Evolutionary conservation across 352 stramenopile genomes (phyloP).

Genomic region (Sclerospora graminicola): DNA sequence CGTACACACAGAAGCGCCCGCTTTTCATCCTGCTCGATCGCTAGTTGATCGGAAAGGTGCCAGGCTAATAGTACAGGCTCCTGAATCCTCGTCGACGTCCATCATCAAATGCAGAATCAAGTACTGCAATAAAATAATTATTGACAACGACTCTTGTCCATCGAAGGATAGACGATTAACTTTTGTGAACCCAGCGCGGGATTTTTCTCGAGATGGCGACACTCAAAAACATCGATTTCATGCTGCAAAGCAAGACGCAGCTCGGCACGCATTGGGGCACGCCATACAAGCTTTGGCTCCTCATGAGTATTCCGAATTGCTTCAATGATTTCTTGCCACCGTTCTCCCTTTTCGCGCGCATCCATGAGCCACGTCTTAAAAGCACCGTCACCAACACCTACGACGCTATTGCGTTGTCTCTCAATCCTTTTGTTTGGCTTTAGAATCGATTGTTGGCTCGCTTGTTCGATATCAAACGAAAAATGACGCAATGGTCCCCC

Average conservation of each 20-base stretch:
- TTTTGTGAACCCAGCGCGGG: conserved; percentile 65
- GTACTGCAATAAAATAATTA: conserved; percentile 68
- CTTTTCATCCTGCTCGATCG: conserved; percentile 45
- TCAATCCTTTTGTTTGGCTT: conserved; percentile 23
- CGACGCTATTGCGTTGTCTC: conserved; percentile 30
- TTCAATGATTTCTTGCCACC: conserved; percentile 65
- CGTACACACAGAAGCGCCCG: conserved; percentile 51
- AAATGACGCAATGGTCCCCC: conserved; percentile 50
- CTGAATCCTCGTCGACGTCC: too few species aligned
- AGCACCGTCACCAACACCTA: conserved; percentile 25
- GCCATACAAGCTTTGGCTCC: conserved; percentile 64
- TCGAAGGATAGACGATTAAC: conserved; percentile 70
- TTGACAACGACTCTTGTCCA: conserved; percentile 67
- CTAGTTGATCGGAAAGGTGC: conserved; percentile 68
- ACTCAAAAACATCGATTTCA: conserved; percentile 47
- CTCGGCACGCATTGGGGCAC: conserved; percentile 48
- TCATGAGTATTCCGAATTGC: conserved; percentile 47
- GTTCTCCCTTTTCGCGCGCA: conserved; percentile 54
- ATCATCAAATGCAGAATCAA: conserved; percentile 61
- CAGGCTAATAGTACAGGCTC: conserved; percentile 68
- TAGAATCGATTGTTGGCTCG: conserved; percentile 14
- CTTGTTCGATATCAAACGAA: conserved; percentile 51
- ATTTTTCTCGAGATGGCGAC: conserved; percentile 13
- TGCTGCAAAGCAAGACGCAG: conserved; percentile 36
- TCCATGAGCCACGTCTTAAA: conserved; percentile 61